Conservation (phyloP, 352 stramenopile species). For the Plasmopara muralis region DNA sequence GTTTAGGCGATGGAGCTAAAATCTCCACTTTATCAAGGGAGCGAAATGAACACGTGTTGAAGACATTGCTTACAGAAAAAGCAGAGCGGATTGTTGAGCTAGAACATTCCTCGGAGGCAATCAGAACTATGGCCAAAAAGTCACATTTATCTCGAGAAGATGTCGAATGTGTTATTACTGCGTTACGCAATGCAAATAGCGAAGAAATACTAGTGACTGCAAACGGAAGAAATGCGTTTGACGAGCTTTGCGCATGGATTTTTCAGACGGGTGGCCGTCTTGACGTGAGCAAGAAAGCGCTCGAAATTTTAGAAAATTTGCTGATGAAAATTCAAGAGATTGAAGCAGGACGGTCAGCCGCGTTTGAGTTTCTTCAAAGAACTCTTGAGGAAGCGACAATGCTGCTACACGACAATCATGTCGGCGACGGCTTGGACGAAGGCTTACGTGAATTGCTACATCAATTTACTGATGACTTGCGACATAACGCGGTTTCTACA, state of each 20-base stretch:
- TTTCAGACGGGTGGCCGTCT: constrained; percentile 36
- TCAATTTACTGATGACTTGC: neutral
- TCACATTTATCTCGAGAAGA: constrained; percentile 44
- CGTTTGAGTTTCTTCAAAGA: constrained; percentile 18
- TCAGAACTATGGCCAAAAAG: constrained; percentile 36
- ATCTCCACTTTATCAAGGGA: constrained; percentile 25
- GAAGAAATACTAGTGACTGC: constrained; percentile 2
- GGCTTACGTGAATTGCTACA: neutral
- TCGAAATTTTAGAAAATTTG: constrained; percentile 26
- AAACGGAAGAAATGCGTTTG: constrained; percentile 13
- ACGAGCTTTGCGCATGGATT: constrained; percentile 30
- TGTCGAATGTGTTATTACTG: constrained; percentile 28
- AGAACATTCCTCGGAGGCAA: constrained; percentile 35
- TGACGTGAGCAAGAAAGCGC: constrained; percentile 33
- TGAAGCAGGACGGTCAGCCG: constrained; percentile 19
- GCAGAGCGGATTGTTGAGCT: constrained; percentile 44
- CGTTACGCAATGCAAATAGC: constrained; percentile 1
- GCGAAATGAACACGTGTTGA: constrained; percentile 37
- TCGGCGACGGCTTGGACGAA: constrained; percentile 11
- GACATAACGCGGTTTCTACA: constrained; percentile 15
- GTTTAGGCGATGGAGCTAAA: constrained; percentile 10
- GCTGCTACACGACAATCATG: constrained; percentile 25
- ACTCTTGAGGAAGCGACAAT: constrained; percentile 46
- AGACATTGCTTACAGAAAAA: constrained; percentile 54
- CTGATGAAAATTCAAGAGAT: constrained; percentile 36